Base-by-base conservation (phyloP, 2,329 filamentous ascomycete genomes). In the Myriosclerotinia duriaeana region DNA sequence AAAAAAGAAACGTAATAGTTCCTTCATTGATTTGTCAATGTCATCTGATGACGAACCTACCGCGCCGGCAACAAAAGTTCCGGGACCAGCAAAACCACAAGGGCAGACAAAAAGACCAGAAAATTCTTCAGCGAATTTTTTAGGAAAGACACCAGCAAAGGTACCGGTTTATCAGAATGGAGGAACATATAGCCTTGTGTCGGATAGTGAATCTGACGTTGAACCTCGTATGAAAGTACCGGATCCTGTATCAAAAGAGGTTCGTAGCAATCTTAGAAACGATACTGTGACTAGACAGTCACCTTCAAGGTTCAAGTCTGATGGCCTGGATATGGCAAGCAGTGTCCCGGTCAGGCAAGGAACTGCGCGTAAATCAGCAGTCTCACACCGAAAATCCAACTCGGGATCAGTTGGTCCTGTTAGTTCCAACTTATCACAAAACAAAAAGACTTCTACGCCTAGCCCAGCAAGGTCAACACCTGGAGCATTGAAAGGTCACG, bases 131-230 rank as follows among this genome's bases (percentile, higher is more conserved):
- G 12, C 30, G n/a, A 38, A 15, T 12, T 9, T 42, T 14, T 17
- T 20, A 40, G 30, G 9, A 38, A 38, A 50, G 34, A n/a, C 30
- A 15, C 20, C 20, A 50, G 8, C n/a, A 26, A 60, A 50, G 34
- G 22, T 15, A 38, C 30, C 34, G 26, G 50, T 38, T 5, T 38
- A 50, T 50, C 46, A 50, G 20, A 17, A 36, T 22, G 42, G 58
- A 15, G 58, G 44, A 15, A 50, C 34, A 60, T 60, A 60, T 26
- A 60, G n/a, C 58, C 58, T 60, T 60, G 11, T 22, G 1, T 60
- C 58, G n/a, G 44, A 38, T 1, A 20, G 44, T 20, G 58, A 50
- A 50, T 60, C 44, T 17, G 44, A 60, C n/a, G 44, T 38, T 14
- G 44, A 60, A 20, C 34, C 22, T 17, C 44, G 34, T 26, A 60